These are phyloP conservation scores for Stenocarpella maydis DNA, from an alignment of 2,329 filamentous ascomycete genomes.

Conservation along the genomic window DNA sequence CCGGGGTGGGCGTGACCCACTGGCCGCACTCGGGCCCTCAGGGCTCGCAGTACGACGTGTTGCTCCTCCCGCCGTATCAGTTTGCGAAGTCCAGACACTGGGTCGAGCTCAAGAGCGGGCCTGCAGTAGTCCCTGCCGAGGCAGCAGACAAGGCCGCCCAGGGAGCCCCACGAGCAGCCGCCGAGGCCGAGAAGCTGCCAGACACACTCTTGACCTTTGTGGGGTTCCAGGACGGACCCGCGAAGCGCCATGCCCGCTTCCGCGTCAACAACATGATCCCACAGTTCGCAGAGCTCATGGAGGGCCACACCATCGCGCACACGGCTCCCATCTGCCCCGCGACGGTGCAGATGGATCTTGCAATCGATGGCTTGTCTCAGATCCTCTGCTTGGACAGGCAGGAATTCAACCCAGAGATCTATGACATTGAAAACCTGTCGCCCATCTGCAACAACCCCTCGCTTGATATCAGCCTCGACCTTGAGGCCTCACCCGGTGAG, in stretches of 20 bases:
- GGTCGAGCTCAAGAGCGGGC: conserved; percentile 40
- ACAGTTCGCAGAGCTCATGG: conserved; percentile 46
- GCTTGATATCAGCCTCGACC: too few relatives aligned
- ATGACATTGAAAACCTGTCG: too few relatives aligned
- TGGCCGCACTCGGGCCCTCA: conserved; percentile 47
- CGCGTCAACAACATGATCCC: conserved; percentile 49
- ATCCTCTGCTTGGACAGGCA: conserved; percentile 26
- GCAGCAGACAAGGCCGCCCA: too few relatives aligned
- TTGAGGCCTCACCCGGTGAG: too few relatives aligned
- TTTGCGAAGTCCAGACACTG: conserved; percentile 52
- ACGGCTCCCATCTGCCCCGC: conserved; percentile 50
- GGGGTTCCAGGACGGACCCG: too few relatives aligned
- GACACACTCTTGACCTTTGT: too few relatives aligned
- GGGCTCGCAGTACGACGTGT: conserved; percentile 39
- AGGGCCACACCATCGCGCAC: conserved; percentile 49
- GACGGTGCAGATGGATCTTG: conserved; percentile 48
- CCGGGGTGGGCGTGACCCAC: conserved; percentile 45
- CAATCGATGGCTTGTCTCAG: conserved; percentile 41
- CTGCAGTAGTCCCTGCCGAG: too few relatives aligned
- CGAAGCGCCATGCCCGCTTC: conserved; percentile 45
- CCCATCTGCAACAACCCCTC: too few relatives aligned
- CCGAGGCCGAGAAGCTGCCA: too few relatives aligned
- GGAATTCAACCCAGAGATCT: conserved; percentile 36
- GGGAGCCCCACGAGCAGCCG: too few relatives aligned
- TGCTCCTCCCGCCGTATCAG: conserved; percentile 52